Base-by-base conservation (phyloP, 441 rosid species). In the Lepidium campestre region DNA sequence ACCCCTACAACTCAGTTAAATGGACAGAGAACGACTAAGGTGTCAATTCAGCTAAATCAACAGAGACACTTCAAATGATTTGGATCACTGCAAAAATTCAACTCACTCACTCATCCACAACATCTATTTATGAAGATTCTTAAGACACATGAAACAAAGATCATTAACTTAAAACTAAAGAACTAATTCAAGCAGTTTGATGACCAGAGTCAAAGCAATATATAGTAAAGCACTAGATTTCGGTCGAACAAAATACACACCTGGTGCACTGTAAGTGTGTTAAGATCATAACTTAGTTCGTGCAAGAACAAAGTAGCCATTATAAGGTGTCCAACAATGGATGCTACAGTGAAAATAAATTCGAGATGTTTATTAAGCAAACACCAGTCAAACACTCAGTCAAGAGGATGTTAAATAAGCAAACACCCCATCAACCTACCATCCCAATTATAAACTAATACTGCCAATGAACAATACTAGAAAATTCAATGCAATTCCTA, bases 271-370 rank as follows among this genome's bases (percentile, higher is more conserved):
- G 95, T 88, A 61, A 86, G 87, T 1, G 90, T 87, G 32, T 86
- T 68, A 32, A 95, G 79, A 81, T 86, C 91, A 79, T 87, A 95
- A 41, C 81, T 71, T 52, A 91, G 90, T 85, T 95, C 99, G 41
- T 90, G 98, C 80, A 86, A 56, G 84, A 95, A 95, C 81, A 95
- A 77, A 18, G 90, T 76, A 36, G 84, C 98, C 98, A 95, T 91
- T 68, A 91, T 83, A 62, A 82, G 37, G 11, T 91, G 82, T 58
- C 98, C 99, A 57, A 88, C 74, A 46, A 91, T 59, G 10, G 98
- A 94, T 74, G 91, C 99, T 89, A 64, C 74, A 83, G 66, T 49
- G 34, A 48, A 27, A 61, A 53, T 0, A 67, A 54, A 20, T 29
- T 14, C 0, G 12, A 42, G 9, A 54, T 9, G 41, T 62, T 47